Conservation (phyloP, 441 rosid species). For the Adansonia rubrostipa region DNA sequence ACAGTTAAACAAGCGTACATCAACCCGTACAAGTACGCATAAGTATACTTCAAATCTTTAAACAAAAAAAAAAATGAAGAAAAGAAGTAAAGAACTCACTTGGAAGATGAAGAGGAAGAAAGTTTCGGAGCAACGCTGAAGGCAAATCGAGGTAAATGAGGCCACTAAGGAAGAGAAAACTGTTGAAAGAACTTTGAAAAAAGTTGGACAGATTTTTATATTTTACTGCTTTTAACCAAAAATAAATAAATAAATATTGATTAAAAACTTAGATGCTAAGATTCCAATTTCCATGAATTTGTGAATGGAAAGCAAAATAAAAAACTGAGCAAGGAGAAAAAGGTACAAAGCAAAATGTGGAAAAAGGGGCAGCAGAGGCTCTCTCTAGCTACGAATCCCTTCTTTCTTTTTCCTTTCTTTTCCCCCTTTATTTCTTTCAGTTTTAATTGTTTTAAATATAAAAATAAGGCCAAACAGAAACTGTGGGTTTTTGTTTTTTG, state of each 20-base stretch:
- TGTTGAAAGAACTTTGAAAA: conserved; percentile 28
- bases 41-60: background rate
- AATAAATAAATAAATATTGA: conserved; percentile 16
- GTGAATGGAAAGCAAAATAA: conserved; percentile 13
- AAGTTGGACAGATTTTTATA: conserved; percentile 22
- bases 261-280: conserved; percentile 63
- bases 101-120: conserved; percentile 28
- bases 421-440: background rate
- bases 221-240: background rate
- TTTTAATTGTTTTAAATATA: too few relatives aligned
- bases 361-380: conserved; percentile 9
- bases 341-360: conserved; percentile 26
- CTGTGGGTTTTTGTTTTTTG: background rate
- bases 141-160: conserved; percentile 40
- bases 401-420: background rate
- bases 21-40: background rate
- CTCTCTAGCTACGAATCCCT: background rate
- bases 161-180: conserved; percentile 39
- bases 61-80: background rate
- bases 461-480: background rate
- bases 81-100: conserved; percentile 28
- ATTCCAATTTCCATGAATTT: conserved; percentile 40
- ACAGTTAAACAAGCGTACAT: background rate
- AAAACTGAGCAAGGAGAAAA: background rate
- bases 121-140: conserved; percentile 33